Conservation (phyloP, 2,329 filamentous ascomycete genomes). For the Phialophora chinensis region DNA sequence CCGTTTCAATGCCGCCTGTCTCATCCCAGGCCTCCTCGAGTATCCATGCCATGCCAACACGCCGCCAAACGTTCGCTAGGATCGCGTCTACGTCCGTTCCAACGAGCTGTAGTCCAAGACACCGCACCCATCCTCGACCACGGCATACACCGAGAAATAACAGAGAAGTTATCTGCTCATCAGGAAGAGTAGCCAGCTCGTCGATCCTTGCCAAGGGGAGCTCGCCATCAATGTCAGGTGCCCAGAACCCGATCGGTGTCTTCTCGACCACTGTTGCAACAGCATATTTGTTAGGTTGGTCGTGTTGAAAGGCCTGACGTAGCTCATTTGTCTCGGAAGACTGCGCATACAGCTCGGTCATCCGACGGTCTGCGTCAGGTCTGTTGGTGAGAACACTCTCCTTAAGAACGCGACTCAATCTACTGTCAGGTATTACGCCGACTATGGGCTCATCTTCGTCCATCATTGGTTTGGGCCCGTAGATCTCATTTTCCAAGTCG, state of each 20-base stretch:
- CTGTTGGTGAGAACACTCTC: background rate
- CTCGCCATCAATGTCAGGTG: background rate
- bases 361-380: background rate
- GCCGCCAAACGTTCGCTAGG: background rate
- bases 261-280: background rate
- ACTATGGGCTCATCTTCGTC: background rate
- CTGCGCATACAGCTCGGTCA: background rate
- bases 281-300: background rate
- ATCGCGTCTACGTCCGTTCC: background rate
- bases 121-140: background rate
- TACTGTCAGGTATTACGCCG: background rate
- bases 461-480: background rate
- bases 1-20: background rate
- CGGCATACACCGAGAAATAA: background rate
- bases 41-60: background rate
- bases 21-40: background rate
- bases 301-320: background rate
- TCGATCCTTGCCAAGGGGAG: background rate
- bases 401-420: background rate
- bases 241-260: background rate
- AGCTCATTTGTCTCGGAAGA: background rate
- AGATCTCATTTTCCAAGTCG: background rate
- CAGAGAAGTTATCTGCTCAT: background rate
- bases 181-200: background rate
- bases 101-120: background rate